Base-by-base conservation (phyloP, 2,329 filamentous ascomycete species). In the Penicillium decumbens region DNA sequence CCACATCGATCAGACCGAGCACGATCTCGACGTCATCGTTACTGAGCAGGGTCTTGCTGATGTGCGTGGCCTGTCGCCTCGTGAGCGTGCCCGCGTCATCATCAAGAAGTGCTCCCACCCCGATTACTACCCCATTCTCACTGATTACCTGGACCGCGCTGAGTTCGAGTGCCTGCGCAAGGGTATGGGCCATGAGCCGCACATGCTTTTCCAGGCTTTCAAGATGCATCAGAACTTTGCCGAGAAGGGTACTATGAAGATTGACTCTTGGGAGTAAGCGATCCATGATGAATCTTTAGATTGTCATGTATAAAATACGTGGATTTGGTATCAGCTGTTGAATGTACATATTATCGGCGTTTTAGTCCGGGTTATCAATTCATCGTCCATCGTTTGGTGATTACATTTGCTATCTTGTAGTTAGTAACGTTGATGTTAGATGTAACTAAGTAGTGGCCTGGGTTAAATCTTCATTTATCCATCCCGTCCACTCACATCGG, bases 1-100 rank as follows among this genome's bases (percentile, higher is more conserved):
- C 3, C 90, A 95, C 73, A 78, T 95, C 58, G 89, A 95, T 72
- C 89, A 95, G 79, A 95, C 90, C 0, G 90, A 95, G 75, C 89
- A 95, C 71, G 90, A 95, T 67, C 79, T 95, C 33, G 89, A 95
- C 61, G 84, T 95, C n/a, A 73, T 95, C 40, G 89, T 95, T n/a
- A 83, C 81, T 0, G 81, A 84, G 65, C 80, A 82, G 68, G 89
- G 90, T 50, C 80, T 95, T 23, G 90, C 89, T 25, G 89, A 95
- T 64, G 89, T 95, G 1, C 82, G 89, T 37, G 89, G 89, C 44
- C 76, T 95, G 58, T 84, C 81, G 56, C 89, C 90, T 0, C 80
- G 84, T 46, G 88, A 95, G 77, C 78, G 89, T 40, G 89, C 89
- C 9, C 78, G 87, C 41, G 86, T 91, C 58, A 95, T 95, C 65